phyloP scores from a whole-genome alignment of 345 rosid genomes.

The Eucalyptus caleyi region DNA sequence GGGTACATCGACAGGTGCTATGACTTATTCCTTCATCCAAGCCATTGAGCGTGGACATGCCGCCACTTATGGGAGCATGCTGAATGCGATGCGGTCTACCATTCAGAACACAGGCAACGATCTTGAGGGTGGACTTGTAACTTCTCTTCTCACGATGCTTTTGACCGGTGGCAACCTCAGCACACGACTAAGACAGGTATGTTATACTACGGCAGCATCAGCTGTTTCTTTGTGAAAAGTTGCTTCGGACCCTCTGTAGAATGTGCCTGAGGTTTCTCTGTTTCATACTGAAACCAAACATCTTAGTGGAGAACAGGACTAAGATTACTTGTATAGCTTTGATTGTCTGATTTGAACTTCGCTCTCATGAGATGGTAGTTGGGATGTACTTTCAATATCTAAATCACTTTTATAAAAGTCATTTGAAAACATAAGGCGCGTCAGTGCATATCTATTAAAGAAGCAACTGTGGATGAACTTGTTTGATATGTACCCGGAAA shows the following conservation, averaged over 20 bases:
- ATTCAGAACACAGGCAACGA: constrained; percentile 21
- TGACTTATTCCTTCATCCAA: constrained; percentile 87
- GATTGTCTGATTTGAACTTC: neutral
- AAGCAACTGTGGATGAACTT: neutral
- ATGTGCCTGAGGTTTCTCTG: neutral
- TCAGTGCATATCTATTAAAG: neutral
- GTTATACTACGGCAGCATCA: neutral
- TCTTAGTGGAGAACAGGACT: neutral
- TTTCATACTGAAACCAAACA: neutral
- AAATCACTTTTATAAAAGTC: neutral
- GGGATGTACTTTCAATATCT: neutral
- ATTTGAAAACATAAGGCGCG: neutral
- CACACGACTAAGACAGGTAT: constrained; percentile 35
- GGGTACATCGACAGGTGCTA: constrained; percentile 78
- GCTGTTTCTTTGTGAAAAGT: neutral
- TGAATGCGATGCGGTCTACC: constrained; percentile 69
- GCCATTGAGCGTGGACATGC: constrained; percentile 70
- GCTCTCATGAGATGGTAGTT: neutral
- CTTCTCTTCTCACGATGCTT: constrained; percentile 56
- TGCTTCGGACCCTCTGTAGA: neutral
- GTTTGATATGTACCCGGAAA: neutral
- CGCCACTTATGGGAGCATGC: constrained; percentile 52
- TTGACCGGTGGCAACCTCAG: constrained; percentile 29
- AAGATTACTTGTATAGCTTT: neutral
- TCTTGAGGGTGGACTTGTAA: constrained; percentile 28